Conservation (phyloP, 2,329 filamentous ascomycete species). For the Aotearoamyces nothofagi region DNA sequence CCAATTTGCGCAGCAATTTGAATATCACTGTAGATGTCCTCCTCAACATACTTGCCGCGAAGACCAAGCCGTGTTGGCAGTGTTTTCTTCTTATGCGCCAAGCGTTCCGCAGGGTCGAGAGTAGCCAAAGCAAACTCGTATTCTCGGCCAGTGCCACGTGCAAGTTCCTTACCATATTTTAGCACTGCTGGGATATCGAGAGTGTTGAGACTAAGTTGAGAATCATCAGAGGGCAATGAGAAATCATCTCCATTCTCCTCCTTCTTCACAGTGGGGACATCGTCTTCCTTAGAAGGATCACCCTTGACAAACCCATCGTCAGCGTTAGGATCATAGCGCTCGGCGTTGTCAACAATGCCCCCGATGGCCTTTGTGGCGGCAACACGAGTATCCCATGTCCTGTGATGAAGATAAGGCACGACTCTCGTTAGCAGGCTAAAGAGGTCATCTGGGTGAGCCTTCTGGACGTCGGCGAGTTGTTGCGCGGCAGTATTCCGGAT, state of each 20-base stretch:
- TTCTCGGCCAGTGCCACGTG: slow-evolving; percentile 66
- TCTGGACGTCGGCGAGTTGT: slow-evolving; percentile 94
- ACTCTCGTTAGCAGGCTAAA: slow-evolving; percentile 91
- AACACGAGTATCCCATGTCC: slow-evolving; percentile 91
- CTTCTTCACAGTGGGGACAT: slow-evolving; percentile 30
- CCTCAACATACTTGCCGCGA: slow-evolving; percentile 69
- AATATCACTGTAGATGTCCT: slow-evolving; percentile 58
- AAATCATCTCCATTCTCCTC: slow-evolving; percentile 40
- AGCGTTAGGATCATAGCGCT: slow-evolving; percentile 74
- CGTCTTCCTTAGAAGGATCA: slow-evolving; percentile 26
- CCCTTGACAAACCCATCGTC: slow-evolving; percentile 42
- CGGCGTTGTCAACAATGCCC: slow-evolving; percentile 82
- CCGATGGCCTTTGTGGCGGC: slow-evolving; percentile 90
- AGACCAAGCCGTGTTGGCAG: slow-evolving; percentile 70
- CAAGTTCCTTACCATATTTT: slow-evolving; percentile 66
- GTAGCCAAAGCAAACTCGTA: slow-evolving; percentile 74
- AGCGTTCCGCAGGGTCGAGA: slow-evolving; percentile 65
- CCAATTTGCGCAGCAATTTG: slow-evolving; percentile 32
- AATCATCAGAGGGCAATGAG: slow-evolving; percentile 30
- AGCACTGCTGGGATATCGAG: slow-evolving; percentile 71
- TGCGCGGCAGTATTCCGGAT: slow-evolving; percentile 96
- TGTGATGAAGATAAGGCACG: slow-evolving; percentile 87
- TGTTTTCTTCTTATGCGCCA: slow-evolving; percentile 83
- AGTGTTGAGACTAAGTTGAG: slow-evolving; percentile 54
- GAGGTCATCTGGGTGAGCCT: slow-evolving; percentile 91